Evolutionary conservation across 148 eudicot species (phyloP), one percentile per base, ranked within the genome.

Genomic region (Agrostemma githago): DNA sequence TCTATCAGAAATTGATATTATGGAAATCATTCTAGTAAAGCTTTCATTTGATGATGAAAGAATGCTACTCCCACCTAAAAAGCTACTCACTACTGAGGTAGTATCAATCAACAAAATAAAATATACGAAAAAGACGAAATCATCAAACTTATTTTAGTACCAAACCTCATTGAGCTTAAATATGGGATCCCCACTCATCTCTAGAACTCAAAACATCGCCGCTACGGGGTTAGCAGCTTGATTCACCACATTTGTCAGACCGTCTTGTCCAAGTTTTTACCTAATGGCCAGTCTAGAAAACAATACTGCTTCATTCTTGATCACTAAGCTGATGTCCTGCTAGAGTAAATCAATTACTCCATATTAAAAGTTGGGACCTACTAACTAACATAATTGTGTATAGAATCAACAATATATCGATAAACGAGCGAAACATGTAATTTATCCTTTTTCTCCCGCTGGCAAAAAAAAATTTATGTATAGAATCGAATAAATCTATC

Each of bases 281-380:
- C 11, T 46, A 48, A 48, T 11, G 14, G 12, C 54, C 2, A 48
- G 14, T 48, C 54, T 12, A 8, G 54, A 51, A 51, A 10, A 15
- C 56, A 10, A 51, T 51, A 10, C 56, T 8, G 14, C 1, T 2
- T 51, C 11, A 51, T 51, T 51, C 56, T 4, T 51, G 53, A 39
- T n/a, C 72, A 59, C n/a, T 46, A 58, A 64, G 12, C 7, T 72
- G 57, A 72, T 57, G 10, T 9, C 38, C 41, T 59, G 16, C 16
- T 21, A 78, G 34, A 73, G 65, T 26, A 73, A 43, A 73, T 58
- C 16, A 44, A 46, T 73, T 37, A 26, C 34, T 26, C 34, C 34
- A 26, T 26, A 26, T 9, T n/a, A 44, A 66, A 59, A 5, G 72
- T 77, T 57, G 76, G 74, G 4, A 26, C 76, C 65, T 43, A 73